phyloP scores from a whole-genome alignment of 139 green algal species.

The Coccomyxa sp. region DNA sequence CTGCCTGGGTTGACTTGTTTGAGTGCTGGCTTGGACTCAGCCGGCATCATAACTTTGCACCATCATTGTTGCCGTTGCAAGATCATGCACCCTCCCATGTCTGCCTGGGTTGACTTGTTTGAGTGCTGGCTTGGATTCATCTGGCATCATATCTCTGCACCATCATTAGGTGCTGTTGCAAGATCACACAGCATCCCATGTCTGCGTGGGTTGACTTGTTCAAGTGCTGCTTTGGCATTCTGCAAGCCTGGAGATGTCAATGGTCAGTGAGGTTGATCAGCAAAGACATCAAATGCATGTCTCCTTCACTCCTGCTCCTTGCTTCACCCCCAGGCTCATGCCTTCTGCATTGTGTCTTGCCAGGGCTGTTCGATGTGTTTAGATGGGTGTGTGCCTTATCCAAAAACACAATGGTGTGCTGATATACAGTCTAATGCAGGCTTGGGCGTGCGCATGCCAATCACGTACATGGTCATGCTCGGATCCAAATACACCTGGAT shows the following conservation, averaged over 20 bases:
- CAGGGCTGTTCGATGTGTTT: too few relatives aligned
- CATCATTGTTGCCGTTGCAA: background rate
- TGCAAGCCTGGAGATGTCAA: too few relatives aligned
- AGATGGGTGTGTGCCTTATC: too few relatives aligned
- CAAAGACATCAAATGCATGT: too few relatives aligned
- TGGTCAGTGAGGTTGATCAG: too few relatives aligned
- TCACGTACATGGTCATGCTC: constrained; percentile 48
- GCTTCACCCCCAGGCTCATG: too few relatives aligned
- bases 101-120: background rate
- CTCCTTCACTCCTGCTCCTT: too few relatives aligned
- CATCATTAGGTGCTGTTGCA: background rate
- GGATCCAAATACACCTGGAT: constrained; percentile 41
- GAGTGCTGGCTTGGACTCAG: background rate
- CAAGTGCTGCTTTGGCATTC: background rate
- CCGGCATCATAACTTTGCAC: background rate
- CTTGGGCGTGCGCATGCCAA: constrained; percentile 45
- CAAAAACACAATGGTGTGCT: too few relatives aligned
- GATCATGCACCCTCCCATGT: background rate
- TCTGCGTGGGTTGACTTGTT: background rate
- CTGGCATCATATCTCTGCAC: background rate
- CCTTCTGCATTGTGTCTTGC: too few relatives aligned
- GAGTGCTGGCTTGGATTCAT: background rate
- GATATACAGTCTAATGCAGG: too few relatives aligned
- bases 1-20: background rate
- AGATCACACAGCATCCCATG: background rate